Conservation (phyloP, 768 basidiomycete species). For the Collybia sp. region DNA sequence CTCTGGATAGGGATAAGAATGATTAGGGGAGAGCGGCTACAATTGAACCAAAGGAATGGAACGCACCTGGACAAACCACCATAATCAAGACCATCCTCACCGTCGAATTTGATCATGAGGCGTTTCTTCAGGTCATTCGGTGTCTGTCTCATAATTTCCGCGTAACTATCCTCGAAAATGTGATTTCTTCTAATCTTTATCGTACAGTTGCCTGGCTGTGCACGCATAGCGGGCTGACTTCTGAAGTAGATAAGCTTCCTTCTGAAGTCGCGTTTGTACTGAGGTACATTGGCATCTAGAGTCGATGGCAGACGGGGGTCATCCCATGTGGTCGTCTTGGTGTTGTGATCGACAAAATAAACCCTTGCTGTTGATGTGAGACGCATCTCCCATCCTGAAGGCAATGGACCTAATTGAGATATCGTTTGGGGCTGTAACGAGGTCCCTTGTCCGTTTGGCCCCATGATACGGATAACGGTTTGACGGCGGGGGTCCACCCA, state of each 20-base stretch:
- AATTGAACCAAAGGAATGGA: not conserved
- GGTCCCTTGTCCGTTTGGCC: conserved; percentile 84
- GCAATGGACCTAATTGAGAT: conserved; percentile 92
- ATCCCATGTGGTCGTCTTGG: conserved; percentile 99
- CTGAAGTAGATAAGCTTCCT: conserved; percentile 99
- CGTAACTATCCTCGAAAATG: conserved; percentile 99
- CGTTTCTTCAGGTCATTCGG: conserved; percentile 98
- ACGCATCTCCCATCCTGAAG: conserved; percentile 99
- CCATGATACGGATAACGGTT: conserved; percentile 95
- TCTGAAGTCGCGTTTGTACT: conserved; percentile 99
- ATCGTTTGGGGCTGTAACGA: conserved; percentile 93
- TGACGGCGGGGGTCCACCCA: conserved; percentile 99
- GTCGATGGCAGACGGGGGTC: conserved; percentile 95
- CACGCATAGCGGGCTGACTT: conserved; percentile 96
- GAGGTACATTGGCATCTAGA: conserved; percentile 93
- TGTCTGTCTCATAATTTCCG: conserved; percentile 99
- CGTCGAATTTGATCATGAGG: conserved; percentile 99
- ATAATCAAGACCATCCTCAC: conserved; percentile 98
- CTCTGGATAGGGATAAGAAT: conserved; percentile 43
- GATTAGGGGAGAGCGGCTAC: not conserved
- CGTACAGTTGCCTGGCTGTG: conserved; percentile 98
- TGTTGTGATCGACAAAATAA: conserved; percentile 99
- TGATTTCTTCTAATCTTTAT: conserved; percentile 98
- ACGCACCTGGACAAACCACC: conserved; percentile 92
- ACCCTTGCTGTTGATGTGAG: conserved; percentile 96